phyloP scores from a whole-genome alignment of 2,329 filamentous ascomycete genomes.

The Pseudogymnoascus sp. region DNA sequence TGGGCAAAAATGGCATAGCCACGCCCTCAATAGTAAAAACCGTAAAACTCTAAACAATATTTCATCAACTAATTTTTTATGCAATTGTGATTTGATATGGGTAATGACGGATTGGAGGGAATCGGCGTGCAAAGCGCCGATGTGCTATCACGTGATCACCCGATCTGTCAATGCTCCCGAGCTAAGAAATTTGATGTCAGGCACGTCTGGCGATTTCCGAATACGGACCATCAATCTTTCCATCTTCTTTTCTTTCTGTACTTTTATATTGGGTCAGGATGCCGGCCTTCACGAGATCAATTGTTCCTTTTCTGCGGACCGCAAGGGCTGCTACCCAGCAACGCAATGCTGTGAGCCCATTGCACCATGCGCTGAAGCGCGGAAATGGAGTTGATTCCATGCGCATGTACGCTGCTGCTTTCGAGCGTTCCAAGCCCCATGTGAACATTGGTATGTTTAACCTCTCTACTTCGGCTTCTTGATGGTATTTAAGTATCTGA shows the following conservation, averaged over 20 bases:
- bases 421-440: conserved; percentile 89
- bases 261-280: conserved; percentile 44
- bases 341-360: conserved; percentile 62
- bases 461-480: not conserved
- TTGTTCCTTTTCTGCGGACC: conserved; percentile 74
- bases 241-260: conserved; percentile 15
- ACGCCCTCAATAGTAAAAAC: not conserved
- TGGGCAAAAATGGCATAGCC: not conserved
- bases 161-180: not conserved
- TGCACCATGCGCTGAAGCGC: conserved; percentile 60
- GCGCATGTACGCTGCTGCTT: conserved; percentile 56
- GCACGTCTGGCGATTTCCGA: conserved; percentile 5
- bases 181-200: conserved; percentile 10
- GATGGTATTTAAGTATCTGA: conserved; percentile 14
- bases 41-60: not conserved
- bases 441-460: conserved; percentile 78
- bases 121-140: not conserved
- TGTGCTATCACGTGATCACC: not conserved
- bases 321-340: conserved; percentile 66
- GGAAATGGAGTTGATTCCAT: conserved; percentile 58
- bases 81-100: conserved; percentile 4
- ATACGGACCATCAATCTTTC: conserved; percentile 3
- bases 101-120: not conserved
- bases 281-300: conserved; percentile 70
- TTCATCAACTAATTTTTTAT: not conserved